Evolutionary conservation across 108 stramenopile species (phyloP).

Genomic region (Cyclotella sp.): DNA sequence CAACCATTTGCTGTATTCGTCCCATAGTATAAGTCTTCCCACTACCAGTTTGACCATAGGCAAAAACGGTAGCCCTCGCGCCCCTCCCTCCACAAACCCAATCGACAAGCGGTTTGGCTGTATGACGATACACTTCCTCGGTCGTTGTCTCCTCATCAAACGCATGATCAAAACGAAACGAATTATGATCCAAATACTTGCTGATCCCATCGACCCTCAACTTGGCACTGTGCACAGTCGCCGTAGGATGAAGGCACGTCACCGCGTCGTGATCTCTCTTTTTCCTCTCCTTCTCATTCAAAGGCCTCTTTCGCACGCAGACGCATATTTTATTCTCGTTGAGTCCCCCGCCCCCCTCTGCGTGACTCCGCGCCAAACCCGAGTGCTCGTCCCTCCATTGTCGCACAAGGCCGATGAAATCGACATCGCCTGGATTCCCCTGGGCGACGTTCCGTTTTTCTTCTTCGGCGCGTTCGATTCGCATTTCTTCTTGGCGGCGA

Average conservation of each 20-base stretch:
- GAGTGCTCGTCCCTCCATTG: conserved; percentile 81
- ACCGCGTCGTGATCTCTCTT: conserved; percentile 95
- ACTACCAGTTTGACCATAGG: conserved; percentile 89
- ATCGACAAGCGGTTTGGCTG: conserved; percentile 91
- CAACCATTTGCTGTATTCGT: conserved; percentile 88
- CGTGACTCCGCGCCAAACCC: conserved; percentile 35
- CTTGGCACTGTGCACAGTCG: conserved; percentile 96
- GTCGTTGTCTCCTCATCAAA: conserved; percentile 80
- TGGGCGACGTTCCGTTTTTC: conserved; percentile 77
- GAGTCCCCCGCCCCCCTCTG: not conserved
- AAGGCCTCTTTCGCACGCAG: conserved; percentile 89
- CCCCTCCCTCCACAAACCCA: conserved; percentile 68
- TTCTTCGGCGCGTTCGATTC: conserved; percentile 72
- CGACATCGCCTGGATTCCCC: conserved; percentile 98
- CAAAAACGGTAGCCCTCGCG: conserved; percentile 92
- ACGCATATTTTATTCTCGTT: conserved; percentile 77
- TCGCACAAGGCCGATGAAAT: conserved; percentile 94
- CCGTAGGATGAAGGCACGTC: conserved; percentile 90
- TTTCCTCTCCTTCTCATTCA: conserved; percentile 77
- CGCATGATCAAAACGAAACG: conserved; percentile 95
- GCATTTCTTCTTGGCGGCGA: conserved; percentile 65
- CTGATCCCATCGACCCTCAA: conserved; percentile 97
- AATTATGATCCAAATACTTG: conserved; percentile 95
- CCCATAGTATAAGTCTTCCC: conserved; percentile 98
- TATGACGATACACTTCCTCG: conserved; percentile 83